These are phyloP conservation scores for Takashimella tepidaria DNA, from an alignment of 1,284 basidiomycete species.

Conservation along the genomic window DNA sequence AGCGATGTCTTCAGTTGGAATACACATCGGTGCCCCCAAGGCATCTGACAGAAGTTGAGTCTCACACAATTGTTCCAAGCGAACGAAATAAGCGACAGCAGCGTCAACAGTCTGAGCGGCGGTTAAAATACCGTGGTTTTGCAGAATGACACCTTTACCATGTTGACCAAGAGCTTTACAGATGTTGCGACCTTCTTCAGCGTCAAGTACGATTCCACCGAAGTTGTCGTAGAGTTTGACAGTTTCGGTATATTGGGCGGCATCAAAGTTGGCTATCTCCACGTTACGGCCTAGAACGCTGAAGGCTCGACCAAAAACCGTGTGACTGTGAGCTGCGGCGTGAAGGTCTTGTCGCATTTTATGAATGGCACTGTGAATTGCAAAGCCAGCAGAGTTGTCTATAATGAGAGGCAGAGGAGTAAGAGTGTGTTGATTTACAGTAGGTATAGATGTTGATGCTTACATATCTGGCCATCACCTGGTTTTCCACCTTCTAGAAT, in stretches of 20 bases:
- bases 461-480: slow-evolving; percentile 32
- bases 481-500: slow-evolving; percentile 49
- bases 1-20: slow-evolving; percentile 51
- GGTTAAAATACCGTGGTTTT: slow-evolving; percentile 39
- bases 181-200: slow-evolving; percentile 45
- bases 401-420: too few species aligned
- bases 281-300: slow-evolving; percentile 56
- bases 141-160: slow-evolving; percentile 40
- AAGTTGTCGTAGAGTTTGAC: slow-evolving; percentile 38
- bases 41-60: slow-evolving; percentile 32
- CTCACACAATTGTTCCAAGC: slow-evolving; percentile 29
- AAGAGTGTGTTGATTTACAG: too few species aligned
- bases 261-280: slow-evolving; percentile 54
- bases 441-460: too few species aligned
- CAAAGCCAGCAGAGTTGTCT: slow-evolving; percentile 52
- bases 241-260: slow-evolving; percentile 35
- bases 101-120: slow-evolving; percentile 25
- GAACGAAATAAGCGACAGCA: slow-evolving; percentile 28
- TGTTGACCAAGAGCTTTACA: slow-evolving; percentile 42
- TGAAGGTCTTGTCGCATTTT: slow-evolving; percentile 57
- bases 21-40: slow-evolving; percentile 16
- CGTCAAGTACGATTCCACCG: slow-evolving; percentile 47
- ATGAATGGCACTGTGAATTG: slow-evolving; percentile 57
- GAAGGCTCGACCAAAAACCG: slow-evolving; percentile 60
- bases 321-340: slow-evolving; percentile 63